Percentiles rank a stretch among this genome's conserved stretches.
Evolutionary conservation across 2,329 filamentous ascomycete genomes (phyloP).

Genomic region (Claviceps sorghi): DNA sequence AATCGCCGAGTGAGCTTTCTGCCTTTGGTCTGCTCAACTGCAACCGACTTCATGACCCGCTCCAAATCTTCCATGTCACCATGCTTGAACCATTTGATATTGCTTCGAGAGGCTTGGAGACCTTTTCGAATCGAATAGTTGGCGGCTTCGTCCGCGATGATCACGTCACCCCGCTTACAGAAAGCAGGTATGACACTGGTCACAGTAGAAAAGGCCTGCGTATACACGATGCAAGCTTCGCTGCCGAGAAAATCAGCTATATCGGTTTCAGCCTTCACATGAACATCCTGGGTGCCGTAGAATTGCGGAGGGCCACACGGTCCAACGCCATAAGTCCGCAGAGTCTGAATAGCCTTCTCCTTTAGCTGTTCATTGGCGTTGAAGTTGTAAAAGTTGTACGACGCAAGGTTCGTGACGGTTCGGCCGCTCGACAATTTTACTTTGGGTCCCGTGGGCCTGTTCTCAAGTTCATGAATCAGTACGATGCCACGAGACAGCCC

Average conservation of each 20-base stretch:
- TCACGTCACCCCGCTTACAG: slow-evolving; percentile 92
- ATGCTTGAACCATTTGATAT: slow-evolving; percentile 86
- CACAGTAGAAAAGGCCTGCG: slow-evolving; percentile 91
- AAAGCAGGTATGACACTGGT: slow-evolving; percentile 95
- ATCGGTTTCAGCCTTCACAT: slow-evolving; percentile 91
- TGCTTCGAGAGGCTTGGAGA: slow-evolving; percentile 82
- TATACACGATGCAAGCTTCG: slow-evolving; percentile 83
- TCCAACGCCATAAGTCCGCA: slow-evolving; percentile 90
- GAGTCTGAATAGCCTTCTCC: slow-evolving; percentile 84
- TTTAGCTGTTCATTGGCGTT: slow-evolving; percentile 84
- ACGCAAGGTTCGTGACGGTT: slow-evolving; percentile 84
- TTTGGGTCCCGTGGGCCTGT: slow-evolving; percentile 75
- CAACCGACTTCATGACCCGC: slow-evolving; percentile 67
- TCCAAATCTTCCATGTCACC: slow-evolving; percentile 93
- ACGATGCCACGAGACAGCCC: neutral
- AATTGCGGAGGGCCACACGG: slow-evolving; percentile 95
- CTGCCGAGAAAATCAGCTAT: slow-evolving; percentile 82
- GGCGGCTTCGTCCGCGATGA: slow-evolving; percentile 84
- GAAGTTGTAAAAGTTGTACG: slow-evolving; percentile 97
- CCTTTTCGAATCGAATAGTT: slow-evolving; percentile 93
- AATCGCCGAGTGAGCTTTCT: slow-evolving; percentile 86
- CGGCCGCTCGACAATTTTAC: slow-evolving; percentile 77
- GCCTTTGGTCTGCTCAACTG: slow-evolving; percentile 68
- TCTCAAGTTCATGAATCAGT: slow-evolving; percentile 4
- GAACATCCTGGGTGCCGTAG: slow-evolving; percentile 95